Evolutionary conservation across 306 rosid genomes (phyloP).

Genomic region (Bauhinia variegata): DNA sequence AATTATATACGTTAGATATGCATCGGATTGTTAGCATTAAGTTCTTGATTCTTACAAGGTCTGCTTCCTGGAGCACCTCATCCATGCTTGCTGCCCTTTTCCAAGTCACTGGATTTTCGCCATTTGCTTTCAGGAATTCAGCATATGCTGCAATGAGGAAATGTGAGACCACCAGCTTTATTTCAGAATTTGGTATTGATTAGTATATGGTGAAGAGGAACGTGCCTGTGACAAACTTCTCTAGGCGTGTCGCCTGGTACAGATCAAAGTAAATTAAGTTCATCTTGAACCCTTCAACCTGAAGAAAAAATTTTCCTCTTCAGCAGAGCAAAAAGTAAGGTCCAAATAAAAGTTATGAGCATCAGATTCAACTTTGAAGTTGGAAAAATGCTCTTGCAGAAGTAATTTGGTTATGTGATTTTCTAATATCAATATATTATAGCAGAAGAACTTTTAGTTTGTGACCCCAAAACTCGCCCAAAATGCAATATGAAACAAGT

Average conservation of each 20-base stretch:
- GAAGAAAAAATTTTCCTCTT: conserved; percentile 24
- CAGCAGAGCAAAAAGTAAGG: not conserved
- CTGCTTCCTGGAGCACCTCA: conserved; percentile 94
- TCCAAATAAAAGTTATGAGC: not conserved
- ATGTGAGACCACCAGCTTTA: conserved; percentile 31
- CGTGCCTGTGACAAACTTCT: conserved; percentile 96
- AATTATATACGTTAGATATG: not conserved
- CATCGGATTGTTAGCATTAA: conserved; percentile 13
- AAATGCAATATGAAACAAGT: too few species aligned
- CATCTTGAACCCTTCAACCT: conserved; percentile 99
- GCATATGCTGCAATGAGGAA: conserved; percentile 72
- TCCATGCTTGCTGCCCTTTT: conserved; percentile 91
- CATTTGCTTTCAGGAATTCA: conserved; percentile 79
- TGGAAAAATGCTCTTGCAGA: not conserved
- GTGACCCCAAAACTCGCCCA: too few species aligned
- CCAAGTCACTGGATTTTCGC: conserved; percentile 93
- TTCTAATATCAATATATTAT: not conserved
- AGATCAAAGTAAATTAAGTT: conserved; percentile 94
- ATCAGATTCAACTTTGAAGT: conserved; percentile 25
- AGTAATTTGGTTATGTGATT: too few species aligned
- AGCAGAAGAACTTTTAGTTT: not conserved
- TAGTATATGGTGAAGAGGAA: conserved; percentile 24
- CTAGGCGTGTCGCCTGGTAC: conserved; percentile 89
- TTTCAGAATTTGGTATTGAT: conserved; percentile 12
- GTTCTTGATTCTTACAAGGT: conserved; percentile 65